Evolutionary conservation across 140 eudicot species (phyloP), one percentile per base, ranked within the genome.

Genomic region (Senecio squalidus): DNA sequence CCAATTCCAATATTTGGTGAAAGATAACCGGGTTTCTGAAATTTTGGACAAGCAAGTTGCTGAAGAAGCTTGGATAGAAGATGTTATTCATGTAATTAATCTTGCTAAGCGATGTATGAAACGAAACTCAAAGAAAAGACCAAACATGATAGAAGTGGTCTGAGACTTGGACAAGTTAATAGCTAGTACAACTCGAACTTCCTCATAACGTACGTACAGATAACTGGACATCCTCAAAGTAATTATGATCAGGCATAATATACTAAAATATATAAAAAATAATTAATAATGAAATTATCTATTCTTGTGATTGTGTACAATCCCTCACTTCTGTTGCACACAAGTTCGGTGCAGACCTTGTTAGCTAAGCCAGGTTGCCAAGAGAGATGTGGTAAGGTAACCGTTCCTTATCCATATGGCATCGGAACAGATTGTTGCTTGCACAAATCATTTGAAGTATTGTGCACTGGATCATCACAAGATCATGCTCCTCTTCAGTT

Each of bases 131-230:
- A 61, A 24, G 30, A 24, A 48, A 14, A 62, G 79, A 34, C 83
- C 83, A 17, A 62, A 39, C 44, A 78, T 73, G 84, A 69, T 39
- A 44, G 76, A 78, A 69, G 76, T 73, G 20, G 73, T 69, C 4
- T 5, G 28, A 10, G 58, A 73, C 40, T 60, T 73, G 6, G 76
- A 68, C 16, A 25, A 14, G 24, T 28, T 74, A 29, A 56, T 52
- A n/a, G n/a, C n/a, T n/a, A n/a, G n/a, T n/a, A n/a, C n/a, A n/a
- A n/a, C 14, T 26, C 0, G 2, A 44, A 45, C 20, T 18, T 18
- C 11, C 51, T 45, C 6, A 6, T 6, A 43, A 0, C 0, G 6
- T n/a, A 13, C n/a, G n/a, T 41, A 41, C 4, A 15, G 9, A 41
- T 20, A 44, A 55, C 16, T 11, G 17, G n/a, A n/a, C n/a, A n/a